Base-by-base conservation (phyloP, 495 filamentous ascomycete genomes). In the Aspergillus bridgeri region DNA sequence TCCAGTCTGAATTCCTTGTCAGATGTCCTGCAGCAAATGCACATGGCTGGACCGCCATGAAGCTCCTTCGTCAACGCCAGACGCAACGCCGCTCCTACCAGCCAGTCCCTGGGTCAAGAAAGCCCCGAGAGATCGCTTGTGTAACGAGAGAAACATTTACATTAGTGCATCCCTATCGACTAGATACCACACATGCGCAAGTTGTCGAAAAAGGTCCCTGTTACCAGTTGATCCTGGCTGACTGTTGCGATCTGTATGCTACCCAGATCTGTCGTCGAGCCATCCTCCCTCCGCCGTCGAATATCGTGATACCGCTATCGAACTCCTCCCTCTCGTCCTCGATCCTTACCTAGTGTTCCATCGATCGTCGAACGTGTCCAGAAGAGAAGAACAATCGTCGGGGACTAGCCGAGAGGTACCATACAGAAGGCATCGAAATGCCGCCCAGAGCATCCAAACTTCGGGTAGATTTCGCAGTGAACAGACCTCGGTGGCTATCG, bases 171-270 rank as follows among this genome's bases (percentile, higher is more conserved):
- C 19, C 72, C 69, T 19, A 52, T 58, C 24, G 20, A 47, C 6
- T 7, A 22, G 63, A 67, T 17, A 42, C 74, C 1, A 27, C 66
- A 23, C 42, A 70, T 33, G 38, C 50, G 8, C 45, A 60, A 7
- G 56, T 71, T 33, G 64, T 68, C 13, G 22, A 20, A 18, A 51
- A 69, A 33, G 74, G 72, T 42, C 65, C 62, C 11, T 57, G 68
- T 48, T 77, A 75, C 56, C 67, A 71, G 11, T 47, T 38, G 8
- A 33, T 53, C 46, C 56, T 74, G 9, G 70, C 71, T 7, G 58
- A 65, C 0, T 77, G 74, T 70, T 77, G 72, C 58, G 71, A 74
- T 58, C 66, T 74, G 0, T 69, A 69, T 48, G 71, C 73, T 46
- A 44, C 51, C n/a, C 53, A 59, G 2, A 61, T 61, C 3, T 62